phyloP scores from a whole-genome alignment of 148 eudicot genomes.

The Mesembryanthemum crystallinum region DNA sequence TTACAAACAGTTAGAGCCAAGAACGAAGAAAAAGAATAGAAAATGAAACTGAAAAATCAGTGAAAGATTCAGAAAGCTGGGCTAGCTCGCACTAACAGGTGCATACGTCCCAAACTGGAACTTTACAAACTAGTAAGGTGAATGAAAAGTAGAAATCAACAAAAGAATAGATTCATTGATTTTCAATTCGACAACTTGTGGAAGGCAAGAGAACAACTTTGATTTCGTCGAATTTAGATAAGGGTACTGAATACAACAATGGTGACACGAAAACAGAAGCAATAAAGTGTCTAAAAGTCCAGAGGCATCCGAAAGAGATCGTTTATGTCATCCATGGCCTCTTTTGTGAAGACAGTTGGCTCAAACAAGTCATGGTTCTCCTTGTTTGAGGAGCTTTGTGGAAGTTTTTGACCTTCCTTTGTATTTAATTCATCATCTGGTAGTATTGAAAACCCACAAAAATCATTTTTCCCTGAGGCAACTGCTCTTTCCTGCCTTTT shows the following conservation, averaged over 20 bases:
- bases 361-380: constrained; percentile 64
- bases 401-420: constrained; percentile 27
- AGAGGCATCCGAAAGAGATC: constrained; percentile 72
- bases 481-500: constrained; percentile 48
- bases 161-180: constrained; percentile 3
- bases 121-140: not conserved
- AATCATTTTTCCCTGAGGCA: constrained; percentile 31
- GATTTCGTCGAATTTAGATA: not conserved
- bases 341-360: constrained; percentile 78
- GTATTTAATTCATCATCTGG: constrained; percentile 57
- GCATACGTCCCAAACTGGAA: not conserved
- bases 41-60: not conserved
- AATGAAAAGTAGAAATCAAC: not conserved
- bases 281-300: constrained; percentile 44
- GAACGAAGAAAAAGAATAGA: not conserved
- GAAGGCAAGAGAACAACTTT: not conserved
- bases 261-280: constrained; percentile 1
- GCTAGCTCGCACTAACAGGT: not conserved
- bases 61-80: not conserved
- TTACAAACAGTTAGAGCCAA: not conserved
- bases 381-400: constrained; percentile 39
- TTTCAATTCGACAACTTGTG: constrained; percentile 3
- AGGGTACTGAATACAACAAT: constrained; percentile 5
- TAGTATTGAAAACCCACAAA: constrained; percentile 64
- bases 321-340: constrained; percentile 84